Percentiles rank a stretch among this genome's conserved stretches.
Evolutionary conservation across 1,284 basidiomycete species (phyloP).

Genomic region (Ceratobasidium sp.): DNA sequence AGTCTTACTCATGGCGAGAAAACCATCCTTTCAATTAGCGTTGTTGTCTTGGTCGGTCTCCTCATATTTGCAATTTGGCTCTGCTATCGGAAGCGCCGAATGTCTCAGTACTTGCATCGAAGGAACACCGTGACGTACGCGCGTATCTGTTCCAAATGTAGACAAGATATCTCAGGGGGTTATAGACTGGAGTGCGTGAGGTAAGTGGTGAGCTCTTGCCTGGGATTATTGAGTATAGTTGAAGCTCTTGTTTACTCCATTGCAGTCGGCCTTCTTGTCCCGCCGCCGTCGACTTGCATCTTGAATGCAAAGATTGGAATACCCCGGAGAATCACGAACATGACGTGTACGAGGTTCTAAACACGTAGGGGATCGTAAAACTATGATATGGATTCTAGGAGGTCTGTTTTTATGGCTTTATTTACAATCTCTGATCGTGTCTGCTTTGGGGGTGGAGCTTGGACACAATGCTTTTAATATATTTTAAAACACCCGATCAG

Average conservation of each 20-base stretch:
- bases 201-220: background rate
- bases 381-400: no score
- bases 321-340: background rate
- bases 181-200: background rate
- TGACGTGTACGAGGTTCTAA: background rate
- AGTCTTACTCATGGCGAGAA: no score
- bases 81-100: background rate
- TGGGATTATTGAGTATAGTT: background rate
- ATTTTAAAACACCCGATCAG: no score
- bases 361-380: background rate
- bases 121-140: background rate
- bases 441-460: no score
- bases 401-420: no score
- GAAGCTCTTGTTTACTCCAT: background rate
- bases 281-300: background rate
- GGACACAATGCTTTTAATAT: no score
- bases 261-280: background rate
- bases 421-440: no score
- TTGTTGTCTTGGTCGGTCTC: background rate
- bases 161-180: background rate
- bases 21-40: no score
- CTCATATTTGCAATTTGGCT: background rate
- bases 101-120: background rate
- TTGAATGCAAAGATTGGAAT: conserved; percentile 5
- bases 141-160: background rate